phyloP scores from a whole-genome alignment of 176 grass and related monocot species.

The Aegilops longissima region DNA sequence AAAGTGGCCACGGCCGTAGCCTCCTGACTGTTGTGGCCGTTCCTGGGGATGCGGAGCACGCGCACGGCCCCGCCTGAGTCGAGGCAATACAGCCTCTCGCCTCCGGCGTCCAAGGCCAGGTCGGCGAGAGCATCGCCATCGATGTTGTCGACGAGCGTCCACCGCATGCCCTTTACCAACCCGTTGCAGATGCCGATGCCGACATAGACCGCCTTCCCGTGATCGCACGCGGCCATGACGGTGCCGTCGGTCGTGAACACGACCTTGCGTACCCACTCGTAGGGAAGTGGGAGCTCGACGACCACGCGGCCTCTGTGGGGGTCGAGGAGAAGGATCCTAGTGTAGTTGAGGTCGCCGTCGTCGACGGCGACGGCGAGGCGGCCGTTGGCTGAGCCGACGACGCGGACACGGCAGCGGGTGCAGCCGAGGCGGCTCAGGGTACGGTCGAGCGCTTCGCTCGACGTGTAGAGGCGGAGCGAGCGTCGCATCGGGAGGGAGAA shows the following conservation, averaged over 20 bases:
- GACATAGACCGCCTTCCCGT: not conserved
- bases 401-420: too few relatives aligned
- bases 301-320: not conserved
- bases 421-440: not conserved
- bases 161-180: not conserved
- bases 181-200: not conserved
- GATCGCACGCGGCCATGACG: not conserved
- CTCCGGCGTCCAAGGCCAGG: not conserved
- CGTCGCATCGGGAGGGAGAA: not conserved
- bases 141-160: not conserved
- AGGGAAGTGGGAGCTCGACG: not conserved
- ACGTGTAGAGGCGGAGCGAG: not conserved
- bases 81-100: slow-evolving; percentile 5
- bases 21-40: not conserved
- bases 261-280: not conserved
- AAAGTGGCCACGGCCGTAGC: not conserved
- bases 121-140: not conserved
- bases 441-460: not conserved
- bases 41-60: not conserved
- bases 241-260: slow-evolving; percentile 8
- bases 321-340: not conserved
- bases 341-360: not conserved
- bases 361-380: not conserved
- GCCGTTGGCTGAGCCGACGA: slow-evolving; percentile 2
- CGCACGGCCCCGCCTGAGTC: not conserved